Base-by-base conservation (phyloP, 306 rosid genomes). In the Sicyos edulis region DNA sequence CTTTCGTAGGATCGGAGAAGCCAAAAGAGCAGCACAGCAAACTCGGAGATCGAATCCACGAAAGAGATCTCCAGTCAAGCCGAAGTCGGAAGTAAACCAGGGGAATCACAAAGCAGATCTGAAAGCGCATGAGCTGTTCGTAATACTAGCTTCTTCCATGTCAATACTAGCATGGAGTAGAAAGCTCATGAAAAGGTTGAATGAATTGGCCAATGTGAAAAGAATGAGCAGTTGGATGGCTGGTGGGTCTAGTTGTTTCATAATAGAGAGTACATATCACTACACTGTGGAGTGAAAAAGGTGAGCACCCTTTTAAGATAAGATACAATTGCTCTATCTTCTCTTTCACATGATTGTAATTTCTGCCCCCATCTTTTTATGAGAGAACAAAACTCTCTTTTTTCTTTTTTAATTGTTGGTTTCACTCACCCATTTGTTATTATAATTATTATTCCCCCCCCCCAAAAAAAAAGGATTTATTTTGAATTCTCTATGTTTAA, bases 1-100 rank as follows among this genome's bases (percentile, higher is more conserved):
- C 5, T 59, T 61, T 26, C 29, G 40, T 86, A 93, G 98, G 97
- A 93, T 82, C 90, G 97, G 76, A 86, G 97, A 79, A 90, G 85
- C 64, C 80, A 96, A 74, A 90, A 79, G 84, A 88, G 87, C 83
- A 82, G 87, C 17, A 76, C 88, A 66, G 55, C 81, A n/a, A 93
- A 88, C 88, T 78, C 84, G 81, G 98, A 91, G 71, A 88, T 87
- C 10, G 97, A 93, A 67, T 74, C 86, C 3, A 54, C 76, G 77
- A 85, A 86, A 80, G 98, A 89, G 64, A 29, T 64, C 73, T 67
- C 90, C 29, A 82, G 76, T 77, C 78, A 86, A 78, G 78, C 11
- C 84, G 83, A 80, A 76, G 53, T 69, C 37, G 83, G 54, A 74
- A 74, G 54, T 52, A 74, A 50, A 40, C 21, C 61, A 16, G 87